phyloP scores from a whole-genome alignment of 164 flowering plant species.

The Aristolochia fimbriata region DNA sequence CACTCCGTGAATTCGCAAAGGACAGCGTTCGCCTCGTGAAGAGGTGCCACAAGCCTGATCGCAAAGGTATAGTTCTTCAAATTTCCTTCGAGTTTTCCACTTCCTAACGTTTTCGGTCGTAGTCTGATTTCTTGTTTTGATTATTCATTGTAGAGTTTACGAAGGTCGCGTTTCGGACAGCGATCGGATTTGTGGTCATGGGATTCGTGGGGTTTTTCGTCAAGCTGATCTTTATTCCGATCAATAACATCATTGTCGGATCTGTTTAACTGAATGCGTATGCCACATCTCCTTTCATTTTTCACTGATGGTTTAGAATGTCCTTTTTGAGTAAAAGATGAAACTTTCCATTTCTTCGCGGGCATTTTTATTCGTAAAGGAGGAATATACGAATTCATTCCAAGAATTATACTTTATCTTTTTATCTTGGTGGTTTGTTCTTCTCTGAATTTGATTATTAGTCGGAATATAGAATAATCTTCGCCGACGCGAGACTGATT shows the following conservation, averaged over 20 bases:
- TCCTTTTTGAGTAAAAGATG: too few species aligned
- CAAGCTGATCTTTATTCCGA: constrained; percentile 69
- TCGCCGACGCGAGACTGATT: too few species aligned
- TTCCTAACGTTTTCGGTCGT: neutral
- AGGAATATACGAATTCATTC: too few species aligned
- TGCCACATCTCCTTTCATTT: neutral
- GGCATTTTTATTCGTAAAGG: too few species aligned
- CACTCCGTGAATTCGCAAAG: constrained; percentile 21
- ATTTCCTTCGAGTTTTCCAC: neutral
- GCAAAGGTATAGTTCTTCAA: constrained; percentile 14
- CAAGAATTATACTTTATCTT: too few species aligned
- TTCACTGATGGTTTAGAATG: neutral
- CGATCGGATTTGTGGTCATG: constrained; percentile 71
- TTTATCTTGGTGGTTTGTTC: too few species aligned
- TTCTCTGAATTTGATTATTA: too few species aligned
- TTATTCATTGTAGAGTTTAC: constrained; percentile 34
- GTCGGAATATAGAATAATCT: too few species aligned
- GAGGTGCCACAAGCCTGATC: constrained; percentile 29
- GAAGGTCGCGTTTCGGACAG: constrained; percentile 64
- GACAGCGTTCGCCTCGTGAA: constrained; percentile 27
- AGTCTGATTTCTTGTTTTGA: neutral
- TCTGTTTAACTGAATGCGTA: constrained; percentile 30
- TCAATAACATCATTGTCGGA: constrained; percentile 71
- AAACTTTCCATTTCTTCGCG: too few species aligned
- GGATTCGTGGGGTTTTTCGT: constrained; percentile 76